Evolutionary conservation across 768 basidiomycete genomes (phyloP), one percentile per base, ranked within the genome.

Genomic region (Harrya chromipes): DNA sequence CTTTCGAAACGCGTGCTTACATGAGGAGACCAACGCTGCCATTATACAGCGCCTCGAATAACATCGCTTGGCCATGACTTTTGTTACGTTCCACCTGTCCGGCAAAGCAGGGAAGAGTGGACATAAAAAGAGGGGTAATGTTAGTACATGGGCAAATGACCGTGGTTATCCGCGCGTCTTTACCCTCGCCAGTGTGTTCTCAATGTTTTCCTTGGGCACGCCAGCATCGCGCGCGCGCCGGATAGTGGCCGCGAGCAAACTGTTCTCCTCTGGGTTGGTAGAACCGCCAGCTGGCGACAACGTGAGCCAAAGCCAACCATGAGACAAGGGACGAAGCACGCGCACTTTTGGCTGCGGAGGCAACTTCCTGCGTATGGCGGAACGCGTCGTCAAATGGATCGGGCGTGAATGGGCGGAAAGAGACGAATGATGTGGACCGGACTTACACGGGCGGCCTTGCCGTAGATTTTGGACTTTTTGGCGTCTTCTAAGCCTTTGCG

Each of bases 161-260:
- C 16, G 33, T 14, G 10, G 14, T 16, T 16, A 1, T n/a, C n/a
- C n/a, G 5, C 21, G 38, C 6, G 20, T 4, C 50, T 62, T 20
- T 55, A 82, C 85, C 70, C 74, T 80, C 38, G 73, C 75, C 40
- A 87, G 66, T 0, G 84, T 79, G 23, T 74, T 81, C 50, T 82
- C 82, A 6, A 87, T 79, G 64, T 85, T 87, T 39, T 84, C 82
- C 55, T 78, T 86, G 12, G 85, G 85, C 10, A 87, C 78, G 27
- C 83, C 81, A 43, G 71, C 68, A 0, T 79, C 74, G 62, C 74
- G 83, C 0, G 77, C 79, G 33, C 78, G 70, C 56, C 77, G 81
- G n/a, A 87, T 58, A 6, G 74, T 78, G 6, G 72, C 62, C 2
- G 80, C 79, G 40, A 87, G 69, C 3, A 77, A 71, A 8, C 71